A percentile compares a stretch with the other conserved stretches of the same genome.
Conservation (phyloP, 768 basidiomycete genomes). For the Boletus sensibilis region DNA sequence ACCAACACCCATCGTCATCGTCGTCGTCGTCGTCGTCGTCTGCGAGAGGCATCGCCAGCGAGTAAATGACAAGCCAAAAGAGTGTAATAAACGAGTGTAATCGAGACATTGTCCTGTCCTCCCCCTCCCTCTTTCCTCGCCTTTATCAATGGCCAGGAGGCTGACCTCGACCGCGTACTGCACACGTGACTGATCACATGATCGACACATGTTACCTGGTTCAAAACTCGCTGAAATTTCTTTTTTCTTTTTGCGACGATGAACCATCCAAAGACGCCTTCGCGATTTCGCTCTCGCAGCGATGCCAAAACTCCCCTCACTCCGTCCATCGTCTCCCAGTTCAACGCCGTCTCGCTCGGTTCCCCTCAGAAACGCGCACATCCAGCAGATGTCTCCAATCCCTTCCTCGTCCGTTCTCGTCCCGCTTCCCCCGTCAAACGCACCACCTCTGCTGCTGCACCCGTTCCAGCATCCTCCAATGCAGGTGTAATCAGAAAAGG, state of each 20-base stretch:
- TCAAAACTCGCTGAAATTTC: conserved; percentile 4
- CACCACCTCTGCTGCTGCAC: conserved; percentile 46
- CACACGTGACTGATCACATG: conserved; percentile 21
- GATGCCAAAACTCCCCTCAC: conserved; percentile 51
- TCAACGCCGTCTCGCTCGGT: conserved; percentile 38
- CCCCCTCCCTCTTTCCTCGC: background rate
- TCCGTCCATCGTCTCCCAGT: conserved; percentile 40
- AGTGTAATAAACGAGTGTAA: conserved; percentile 22
- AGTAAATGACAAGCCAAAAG: conserved; percentile 1
- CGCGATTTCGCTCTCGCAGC: conserved; percentile 47
- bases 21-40: conserved; percentile 12
- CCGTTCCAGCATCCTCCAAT: conserved; percentile 53
- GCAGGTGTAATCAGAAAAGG: conserved; percentile 76
- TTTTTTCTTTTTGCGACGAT: conserved; percentile 11
- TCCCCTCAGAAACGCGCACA: conserved; percentile 32
- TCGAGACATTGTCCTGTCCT: conserved; percentile 7
- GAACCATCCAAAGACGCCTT: conserved; percentile 44
- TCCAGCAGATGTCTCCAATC: conserved; percentile 56
- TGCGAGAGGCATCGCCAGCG: conserved; percentile 7
- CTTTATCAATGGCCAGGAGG: conserved; percentile 17
- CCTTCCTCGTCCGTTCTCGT: conserved; percentile 57
- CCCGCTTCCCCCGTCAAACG: conserved; percentile 68
- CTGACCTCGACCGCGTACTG: conserved; percentile 16
- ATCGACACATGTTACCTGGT: conserved; percentile 9
- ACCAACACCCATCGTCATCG: background rate